Conservation (phyloP, 345 rosid genomes). For the Clausena lansium region DNA sequence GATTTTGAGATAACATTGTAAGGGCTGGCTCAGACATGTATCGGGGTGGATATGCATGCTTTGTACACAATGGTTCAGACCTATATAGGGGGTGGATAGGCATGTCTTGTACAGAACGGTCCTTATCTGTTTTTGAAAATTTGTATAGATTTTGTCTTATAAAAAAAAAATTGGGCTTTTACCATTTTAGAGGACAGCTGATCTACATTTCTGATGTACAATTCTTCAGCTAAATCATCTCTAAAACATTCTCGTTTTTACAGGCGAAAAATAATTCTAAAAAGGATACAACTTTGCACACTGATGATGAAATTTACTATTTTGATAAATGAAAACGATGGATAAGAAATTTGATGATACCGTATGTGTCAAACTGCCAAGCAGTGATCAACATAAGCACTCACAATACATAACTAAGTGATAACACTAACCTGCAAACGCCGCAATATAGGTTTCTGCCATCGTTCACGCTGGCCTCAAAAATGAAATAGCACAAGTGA, state of each 20-base stretch:
- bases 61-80: too few species aligned
- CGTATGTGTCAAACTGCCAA: background rate
- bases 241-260: background rate
- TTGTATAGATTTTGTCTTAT: background rate
- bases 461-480: slow-evolving; percentile 74
- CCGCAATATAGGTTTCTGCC: slow-evolving; percentile 98
- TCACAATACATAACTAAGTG: slow-evolving; percentile 9
- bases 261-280: background rate
- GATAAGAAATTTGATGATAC: background rate
- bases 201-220: background rate
- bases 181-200: background rate
- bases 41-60: background rate
- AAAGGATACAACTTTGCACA: background rate
- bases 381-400: background rate
- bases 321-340: background rate
- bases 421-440: slow-evolving; percentile 82
- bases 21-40: background rate
- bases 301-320: background rate
- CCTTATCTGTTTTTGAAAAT: background rate
- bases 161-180: too few species aligned
- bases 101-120: too few species aligned
- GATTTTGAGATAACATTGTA: background rate
- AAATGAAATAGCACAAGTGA: background rate
- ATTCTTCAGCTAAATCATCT: background rate
- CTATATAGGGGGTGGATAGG: background rate